Evolutionary conservation across 352 stramenopile species (phyloP).

Genomic region (Globisporangium spinosum): DNA sequence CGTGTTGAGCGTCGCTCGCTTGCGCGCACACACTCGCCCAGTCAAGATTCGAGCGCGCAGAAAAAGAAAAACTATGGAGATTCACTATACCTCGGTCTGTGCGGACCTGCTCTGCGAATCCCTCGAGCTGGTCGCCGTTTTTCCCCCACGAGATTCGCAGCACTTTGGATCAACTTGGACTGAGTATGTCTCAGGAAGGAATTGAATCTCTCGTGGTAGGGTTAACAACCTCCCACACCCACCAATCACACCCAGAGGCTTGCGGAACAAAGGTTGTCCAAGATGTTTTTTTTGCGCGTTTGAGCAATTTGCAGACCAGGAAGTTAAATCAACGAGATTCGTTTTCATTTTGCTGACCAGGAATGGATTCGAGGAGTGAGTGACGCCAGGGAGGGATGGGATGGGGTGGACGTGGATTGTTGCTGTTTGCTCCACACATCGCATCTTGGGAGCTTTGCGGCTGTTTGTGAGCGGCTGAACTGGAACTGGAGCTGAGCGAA

Average conservation of each 20-base stretch:
- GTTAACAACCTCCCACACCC: background rate
- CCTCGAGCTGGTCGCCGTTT: background rate
- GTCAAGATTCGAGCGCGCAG: slow-evolving; percentile 29
- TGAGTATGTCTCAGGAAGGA: background rate
- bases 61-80: slow-evolving; percentile 61
- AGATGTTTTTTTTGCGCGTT: background rate
- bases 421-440: background rate
- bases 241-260: background rate
- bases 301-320: background rate
- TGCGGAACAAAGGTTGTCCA: too few species aligned
- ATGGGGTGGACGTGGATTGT: background rate
- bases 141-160: slow-evolving; percentile 17
- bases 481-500: background rate
- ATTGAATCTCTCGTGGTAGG: background rate
- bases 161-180: background rate
- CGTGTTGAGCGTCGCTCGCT: slow-evolving; percentile 14
- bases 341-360: background rate
- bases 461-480: background rate
- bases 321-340: background rate
- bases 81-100: slow-evolving; percentile 18
- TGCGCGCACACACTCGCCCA: background rate
- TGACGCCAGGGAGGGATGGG: slow-evolving; percentile 4
- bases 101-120: background rate
- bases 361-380: background rate
- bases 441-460: background rate